A percentile compares a stretch with the other conserved stretches of the same genome.
Evolutionary conservation across 2,329 filamentous ascomycete species (phyloP).

Genomic region (Coniochaeta sp.): DNA sequence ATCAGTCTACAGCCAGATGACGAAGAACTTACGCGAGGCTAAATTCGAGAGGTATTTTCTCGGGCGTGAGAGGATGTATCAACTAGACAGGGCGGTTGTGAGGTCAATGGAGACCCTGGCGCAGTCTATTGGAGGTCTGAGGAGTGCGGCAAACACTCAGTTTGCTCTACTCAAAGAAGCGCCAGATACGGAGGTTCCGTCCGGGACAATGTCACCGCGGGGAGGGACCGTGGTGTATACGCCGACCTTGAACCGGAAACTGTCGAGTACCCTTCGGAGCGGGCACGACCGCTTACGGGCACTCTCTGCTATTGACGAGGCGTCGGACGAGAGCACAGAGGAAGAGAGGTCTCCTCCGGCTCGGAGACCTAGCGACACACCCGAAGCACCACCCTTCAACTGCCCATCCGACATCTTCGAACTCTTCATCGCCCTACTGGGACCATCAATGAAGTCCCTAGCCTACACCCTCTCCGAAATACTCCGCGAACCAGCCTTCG

Average conservation of each 20-base stretch:
- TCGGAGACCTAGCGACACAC: neutral
- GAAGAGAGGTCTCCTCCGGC: slow-evolving; percentile 26
- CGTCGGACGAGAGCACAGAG: slow-evolving; percentile 48
- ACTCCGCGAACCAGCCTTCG: slow-evolving; percentile 80
- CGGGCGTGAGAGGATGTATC: slow-evolving; percentile 72
- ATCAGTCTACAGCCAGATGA: slow-evolving; percentile 60
- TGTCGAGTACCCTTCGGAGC: slow-evolving; percentile 28
- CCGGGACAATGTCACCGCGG: slow-evolving; percentile 24
- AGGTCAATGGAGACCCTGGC: slow-evolving; percentile 79
- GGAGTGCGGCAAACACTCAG: slow-evolving; percentile 84
- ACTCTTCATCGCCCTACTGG: slow-evolving; percentile 79
- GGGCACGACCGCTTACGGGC: slow-evolving; percentile 35
- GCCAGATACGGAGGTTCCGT: slow-evolving; percentile 19
- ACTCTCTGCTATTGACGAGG: slow-evolving; percentile 57
- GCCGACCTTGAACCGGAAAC: slow-evolving; percentile 18
- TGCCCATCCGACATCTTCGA: slow-evolving; percentile 82
- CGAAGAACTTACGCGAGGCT: slow-evolving; percentile 73
- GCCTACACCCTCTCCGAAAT: slow-evolving; percentile 86
- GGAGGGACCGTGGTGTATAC: slow-evolving; percentile 22
- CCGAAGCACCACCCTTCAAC: slow-evolving; percentile 28
- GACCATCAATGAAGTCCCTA: slow-evolving; percentile 94
- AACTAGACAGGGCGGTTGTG: slow-evolving; percentile 70
- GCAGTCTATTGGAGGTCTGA: slow-evolving; percentile 82
- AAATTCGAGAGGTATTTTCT: slow-evolving; percentile 83
- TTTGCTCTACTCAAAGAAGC: slow-evolving; percentile 73